A percentile compares a stretch with the other conserved stretches of the same genome.
Evolutionary conservation across 108 stramenopile genomes (phyloP).

Genomic region (Cylindrotheca fusiformis): DNA sequence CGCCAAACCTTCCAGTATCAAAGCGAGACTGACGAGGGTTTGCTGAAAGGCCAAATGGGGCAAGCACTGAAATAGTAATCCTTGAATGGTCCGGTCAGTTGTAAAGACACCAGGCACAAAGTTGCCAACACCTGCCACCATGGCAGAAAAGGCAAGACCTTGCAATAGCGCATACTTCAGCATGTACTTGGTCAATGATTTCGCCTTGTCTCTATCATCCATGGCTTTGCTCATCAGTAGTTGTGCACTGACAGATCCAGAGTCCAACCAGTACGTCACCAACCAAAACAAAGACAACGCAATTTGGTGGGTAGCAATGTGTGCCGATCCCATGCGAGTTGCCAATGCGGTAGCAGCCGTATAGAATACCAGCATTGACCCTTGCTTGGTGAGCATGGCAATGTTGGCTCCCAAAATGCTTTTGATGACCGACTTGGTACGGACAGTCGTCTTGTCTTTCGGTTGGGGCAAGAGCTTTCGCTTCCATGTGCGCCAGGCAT

Average conservation of each 20-base stretch:
- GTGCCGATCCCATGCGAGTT: conserved; percentile 47
- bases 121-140: conserved; percentile 5
- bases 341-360: conserved; percentile 56
- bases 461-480: conserved; percentile 26
- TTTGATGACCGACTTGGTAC: conserved; percentile 10
- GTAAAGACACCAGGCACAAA: conserved; percentile 27
- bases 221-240: conserved; percentile 36
- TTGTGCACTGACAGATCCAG: conserved; percentile 26
- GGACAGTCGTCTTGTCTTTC: background rate
- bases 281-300: conserved; percentile 46
- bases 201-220: background rate
- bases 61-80: conserved; percentile 11
- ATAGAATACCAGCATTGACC: conserved; percentile 54
- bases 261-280: conserved; percentile 28
- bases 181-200: conserved; percentile 29
- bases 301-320: conserved; percentile 65
- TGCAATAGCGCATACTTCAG: conserved; percentile 13
- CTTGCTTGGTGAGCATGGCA: conserved; percentile 43
- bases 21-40: conserved; percentile 29
- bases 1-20: conserved; percentile 40
- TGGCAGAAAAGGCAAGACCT: conserved; percentile 18
- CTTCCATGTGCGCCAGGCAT: conserved; percentile 27
- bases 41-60: conserved; percentile 37
- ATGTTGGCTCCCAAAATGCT: conserved; percentile 34
- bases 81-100: conserved; percentile 17